Percentiles rank a stretch among this genome's conserved stretches.
Evolutionary conservation across 2,329 filamentous ascomycete species (phyloP).

Genomic region (Malbranchea cinnamomea): DNA sequence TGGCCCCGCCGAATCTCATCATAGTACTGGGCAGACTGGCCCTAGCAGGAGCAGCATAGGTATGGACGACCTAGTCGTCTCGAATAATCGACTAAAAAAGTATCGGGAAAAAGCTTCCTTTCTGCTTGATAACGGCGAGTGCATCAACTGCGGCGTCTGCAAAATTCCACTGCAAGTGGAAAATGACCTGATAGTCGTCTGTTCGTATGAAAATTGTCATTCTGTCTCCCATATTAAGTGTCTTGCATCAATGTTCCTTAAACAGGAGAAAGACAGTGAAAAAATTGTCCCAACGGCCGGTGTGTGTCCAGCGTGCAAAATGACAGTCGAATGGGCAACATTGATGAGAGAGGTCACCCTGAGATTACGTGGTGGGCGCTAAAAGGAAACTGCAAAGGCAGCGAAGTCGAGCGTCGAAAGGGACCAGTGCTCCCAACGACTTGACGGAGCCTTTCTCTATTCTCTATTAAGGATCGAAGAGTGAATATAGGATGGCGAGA

Average conservation of each 20-base stretch:
- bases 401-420: too few relatives aligned
- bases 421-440: too few relatives aligned
- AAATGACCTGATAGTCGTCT: slow-evolving; percentile 35
- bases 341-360: slow-evolving; percentile 74
- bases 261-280: slow-evolving; percentile 21
- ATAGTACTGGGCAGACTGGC: slow-evolving; percentile 9
- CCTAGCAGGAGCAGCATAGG: slow-evolving; percentile 21
- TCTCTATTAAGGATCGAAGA: too few relatives aligned
- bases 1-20: slow-evolving; percentile 25
- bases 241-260: slow-evolving; percentile 37
- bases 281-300: slow-evolving; percentile 53
- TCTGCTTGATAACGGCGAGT: slow-evolving; percentile 24
- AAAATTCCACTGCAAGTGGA: slow-evolving; percentile 20
- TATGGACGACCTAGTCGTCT: slow-evolving; percentile 36
- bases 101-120: slow-evolving; percentile 38
- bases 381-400: slow-evolving; percentile 51
- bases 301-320: slow-evolving; percentile 54
- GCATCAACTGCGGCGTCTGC: slow-evolving; percentile 37
- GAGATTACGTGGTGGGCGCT: slow-evolving; percentile 54
- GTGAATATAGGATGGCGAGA: too few relatives aligned
- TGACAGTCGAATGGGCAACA: slow-evolving; percentile 51
- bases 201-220: slow-evolving; percentile 34
- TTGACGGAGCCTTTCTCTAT: too few relatives aligned
- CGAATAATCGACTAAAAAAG: slow-evolving; percentile 35
- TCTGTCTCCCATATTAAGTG: slow-evolving; percentile 41